Base-by-base conservation (phyloP, 441 rosid genomes). In the Pelargonium myrrhifolium region DNA sequence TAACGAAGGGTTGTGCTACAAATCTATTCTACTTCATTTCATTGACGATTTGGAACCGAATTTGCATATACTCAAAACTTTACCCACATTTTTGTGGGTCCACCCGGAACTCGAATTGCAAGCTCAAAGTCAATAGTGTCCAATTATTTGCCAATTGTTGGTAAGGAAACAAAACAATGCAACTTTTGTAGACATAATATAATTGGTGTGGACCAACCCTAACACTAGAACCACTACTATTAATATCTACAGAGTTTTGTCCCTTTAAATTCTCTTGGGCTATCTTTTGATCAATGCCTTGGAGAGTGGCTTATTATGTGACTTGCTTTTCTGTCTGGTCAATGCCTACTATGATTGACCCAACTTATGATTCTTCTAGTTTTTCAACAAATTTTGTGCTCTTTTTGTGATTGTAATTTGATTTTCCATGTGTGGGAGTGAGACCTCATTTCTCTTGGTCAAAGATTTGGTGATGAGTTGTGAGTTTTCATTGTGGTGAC, bases 121-220 rank as follows among this genome's bases (percentile, higher is more conserved):
- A 2, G 31, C 31, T 26, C 31, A 26, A 26, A 26, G 0, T 26
- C 3, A 26, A 26, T 0, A 26, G 31, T 26, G 3, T 4, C 17
- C 21, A n/a, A 51, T 51, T 51, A 51, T 51, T 51, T n/a, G 58
- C 58, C 58, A 51, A 51, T 51, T 51, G 17, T 51, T 51, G 58
- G 15, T 51, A 18, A n/a, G 58, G 15, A 6, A 43, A 51, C 20
- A 51, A 51, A 4, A 51, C 6, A 51, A 51, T 4, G 58, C 15
- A 51, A 51, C 58, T 51, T 51, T 3, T n/a, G 10, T 12, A 6
- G 20, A 26, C 31, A 26, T 26, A 26, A 26, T 26, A 51, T 51
- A 12, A 51, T 51, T 51, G 58, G 5, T 51, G 58, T 51, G 58
- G 58, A 51, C 58, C 58, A 51, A 51, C 31, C 31, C 31, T 2